phyloP scores from a whole-genome alignment of 129 eudicot species.

The Artemisia tridentata region DNA sequence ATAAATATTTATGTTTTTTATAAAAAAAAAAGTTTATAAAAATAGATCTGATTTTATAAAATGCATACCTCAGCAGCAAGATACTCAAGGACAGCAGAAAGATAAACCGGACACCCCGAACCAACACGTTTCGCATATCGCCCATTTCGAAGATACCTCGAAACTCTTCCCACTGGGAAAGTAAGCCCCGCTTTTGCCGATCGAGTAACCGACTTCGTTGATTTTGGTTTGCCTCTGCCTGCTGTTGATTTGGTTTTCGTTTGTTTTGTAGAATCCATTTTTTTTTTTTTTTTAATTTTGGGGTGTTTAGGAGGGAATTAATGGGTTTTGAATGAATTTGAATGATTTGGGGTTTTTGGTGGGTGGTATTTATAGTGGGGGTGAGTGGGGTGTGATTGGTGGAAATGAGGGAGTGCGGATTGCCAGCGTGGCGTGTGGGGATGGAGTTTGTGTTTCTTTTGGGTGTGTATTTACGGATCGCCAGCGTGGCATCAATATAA shows the following conservation, averaged over 20 bases:
- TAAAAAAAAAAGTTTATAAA: not conserved
- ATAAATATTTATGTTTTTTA: no score
- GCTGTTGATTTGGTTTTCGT: constrained; percentile 29
- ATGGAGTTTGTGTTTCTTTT: not conserved
- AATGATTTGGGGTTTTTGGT: not conserved
- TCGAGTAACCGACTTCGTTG: constrained; percentile 49
- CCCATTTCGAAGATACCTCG: constrained; percentile 55
- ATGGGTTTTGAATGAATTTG: not conserved
- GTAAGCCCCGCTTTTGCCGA: constrained; percentile 65
- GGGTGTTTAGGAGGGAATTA: not conserved
- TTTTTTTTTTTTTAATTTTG: constrained; percentile 14
- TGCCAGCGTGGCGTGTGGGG: constrained; percentile 30
- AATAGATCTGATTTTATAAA: not conserved
- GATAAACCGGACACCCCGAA: constrained; percentile 61
- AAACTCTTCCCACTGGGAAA: constrained; percentile 64
- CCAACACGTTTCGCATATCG: constrained; percentile 67
- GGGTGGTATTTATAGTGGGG: constrained; percentile 15
- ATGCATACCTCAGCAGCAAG: constrained; percentile 59
- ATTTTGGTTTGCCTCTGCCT: constrained; percentile 52
- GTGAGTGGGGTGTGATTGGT: constrained; percentile 26
- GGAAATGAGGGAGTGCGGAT: constrained; percentile 14
- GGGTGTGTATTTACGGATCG: not conserved
- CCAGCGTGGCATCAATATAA: constrained; percentile 24
- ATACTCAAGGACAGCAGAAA: constrained; percentile 71
- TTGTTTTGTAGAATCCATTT: constrained; percentile 32